Percentiles rank a stretch among this genome's conserved stretches.
Conservation (phyloP, 2,329 filamentous ascomycete species). For the Phaeophleospora eucalypticola region DNA sequence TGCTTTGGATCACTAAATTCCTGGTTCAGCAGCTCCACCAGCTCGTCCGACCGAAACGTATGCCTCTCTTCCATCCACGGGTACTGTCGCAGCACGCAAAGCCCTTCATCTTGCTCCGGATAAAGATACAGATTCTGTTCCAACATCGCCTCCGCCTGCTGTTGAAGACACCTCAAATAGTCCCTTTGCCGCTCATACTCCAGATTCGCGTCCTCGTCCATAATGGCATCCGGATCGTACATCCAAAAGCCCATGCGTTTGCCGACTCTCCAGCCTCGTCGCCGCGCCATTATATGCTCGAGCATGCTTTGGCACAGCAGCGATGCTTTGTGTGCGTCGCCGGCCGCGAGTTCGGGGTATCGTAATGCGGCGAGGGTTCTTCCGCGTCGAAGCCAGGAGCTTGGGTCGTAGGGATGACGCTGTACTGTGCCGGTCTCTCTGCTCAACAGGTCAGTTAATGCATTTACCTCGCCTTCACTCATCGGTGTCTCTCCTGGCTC, state of each 20-base stretch:
- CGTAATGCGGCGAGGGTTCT: conserved; percentile 15
- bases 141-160: conserved; percentile 13
- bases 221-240: conserved; percentile 11
- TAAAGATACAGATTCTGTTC: conserved; percentile 13
- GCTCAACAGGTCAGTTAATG: conserved; percentile 6
- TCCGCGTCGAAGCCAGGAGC: conserved; percentile 21
- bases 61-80: conserved; percentile 26
- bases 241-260: conserved; percentile 28
- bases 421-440: conserved; percentile 16
- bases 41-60: conserved; percentile 7
- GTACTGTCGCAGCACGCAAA: conserved; percentile 21
- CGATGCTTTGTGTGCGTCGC: conserved; percentile 26
- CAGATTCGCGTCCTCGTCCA: neutral
- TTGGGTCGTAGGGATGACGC: conserved; percentile 26
- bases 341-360: conserved; percentile 30
- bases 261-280: conserved; percentile 20
- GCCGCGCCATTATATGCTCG: conserved; percentile 2
- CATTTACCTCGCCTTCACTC: conserved; percentile 1
- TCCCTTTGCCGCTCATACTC: conserved; percentile 5
- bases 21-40: conserved; percentile 9
- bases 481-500: conserved; percentile 9
- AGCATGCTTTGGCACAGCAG: conserved; percentile 18
- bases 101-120: conserved; percentile 16
- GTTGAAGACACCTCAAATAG: conserved; percentile 9
- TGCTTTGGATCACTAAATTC: conserved; percentile 14